Conservation (phyloP, 495 filamentous ascomycete species). For the Xylona heveae region DNA sequence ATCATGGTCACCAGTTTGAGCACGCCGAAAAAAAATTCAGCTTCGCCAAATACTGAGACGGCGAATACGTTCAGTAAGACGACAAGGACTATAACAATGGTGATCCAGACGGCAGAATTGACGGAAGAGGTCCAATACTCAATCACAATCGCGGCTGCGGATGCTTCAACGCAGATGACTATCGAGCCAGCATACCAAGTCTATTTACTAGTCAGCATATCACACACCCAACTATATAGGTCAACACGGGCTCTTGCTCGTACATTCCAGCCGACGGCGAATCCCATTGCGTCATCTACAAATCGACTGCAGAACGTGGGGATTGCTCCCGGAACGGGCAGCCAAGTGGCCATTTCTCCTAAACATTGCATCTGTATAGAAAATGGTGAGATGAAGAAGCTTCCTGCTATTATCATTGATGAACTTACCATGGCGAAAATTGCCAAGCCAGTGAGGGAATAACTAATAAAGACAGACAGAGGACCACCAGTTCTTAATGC, state of each 20-base stretch:
- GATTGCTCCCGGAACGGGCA: conserved; percentile 60
- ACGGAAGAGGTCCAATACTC: conserved; percentile 32
- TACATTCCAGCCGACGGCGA: conserved; percentile 67
- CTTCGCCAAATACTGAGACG: conserved; percentile 32
- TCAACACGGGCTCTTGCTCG: too few species aligned
- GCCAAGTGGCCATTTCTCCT: conserved; percentile 55
- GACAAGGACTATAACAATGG: conserved; percentile 21
- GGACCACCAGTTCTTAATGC: conserved; percentile 41
- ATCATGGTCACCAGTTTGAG: conserved; percentile 44
- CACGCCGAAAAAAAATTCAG: conserved; percentile 35
- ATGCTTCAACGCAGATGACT: conserved; percentile 32
- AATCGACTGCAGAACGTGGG: conserved; percentile 54
- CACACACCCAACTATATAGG: too few species aligned
- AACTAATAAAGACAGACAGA: conserved; percentile 44
- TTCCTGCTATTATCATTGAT: not conserved
- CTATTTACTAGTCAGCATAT: too few species aligned
- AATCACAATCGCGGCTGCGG: conserved; percentile 30
- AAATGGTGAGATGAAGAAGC: too few species aligned
- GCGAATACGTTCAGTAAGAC: conserved; percentile 16
- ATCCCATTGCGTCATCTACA: conserved; percentile 51
- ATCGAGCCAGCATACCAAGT: conserved; percentile 27
- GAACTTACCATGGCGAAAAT: conserved; percentile 34
- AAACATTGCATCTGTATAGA: conserved; percentile 19
- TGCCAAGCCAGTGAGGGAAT: conserved; percentile 42
- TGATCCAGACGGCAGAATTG: conserved; percentile 37